Evolutionary conservation across 495 filamentous ascomycete genomes (phyloP).

Genomic region (Aeminium ludgeri): DNA sequence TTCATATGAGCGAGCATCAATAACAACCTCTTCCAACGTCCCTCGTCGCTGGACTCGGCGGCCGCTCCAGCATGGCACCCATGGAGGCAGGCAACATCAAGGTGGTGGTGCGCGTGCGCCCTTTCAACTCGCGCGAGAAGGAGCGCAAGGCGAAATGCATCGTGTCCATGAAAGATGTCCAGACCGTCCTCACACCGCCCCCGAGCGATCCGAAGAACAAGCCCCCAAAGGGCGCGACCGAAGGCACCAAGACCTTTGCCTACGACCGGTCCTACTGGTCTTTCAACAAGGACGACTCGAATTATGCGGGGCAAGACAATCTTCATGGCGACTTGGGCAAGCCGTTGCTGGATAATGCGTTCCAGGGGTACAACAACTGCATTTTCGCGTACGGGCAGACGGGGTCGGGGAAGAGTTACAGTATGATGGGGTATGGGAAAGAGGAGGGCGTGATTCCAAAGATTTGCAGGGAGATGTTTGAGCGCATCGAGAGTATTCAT

Average conservation of each 20-base stretch:
- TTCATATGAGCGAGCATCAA: conserved; percentile 4
- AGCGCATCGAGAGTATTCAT: conserved; percentile 60
- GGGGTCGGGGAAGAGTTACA: conserved; percentile 95
- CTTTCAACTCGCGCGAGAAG: conserved; percentile 73
- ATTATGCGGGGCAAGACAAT: conserved; percentile 82
- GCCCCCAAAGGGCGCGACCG: conserved; percentile 44
- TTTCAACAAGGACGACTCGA: conserved; percentile 62
- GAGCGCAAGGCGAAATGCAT: conserved; percentile 93
- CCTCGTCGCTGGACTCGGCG: no score
- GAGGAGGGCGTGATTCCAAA: conserved; percentile 94
- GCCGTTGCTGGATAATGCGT: conserved; percentile 93
- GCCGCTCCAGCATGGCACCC: conserved; percentile 44
- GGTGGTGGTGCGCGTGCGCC: conserved; percentile 91
- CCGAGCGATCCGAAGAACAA: conserved; percentile 36
- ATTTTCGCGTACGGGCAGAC: conserved; percentile 99
- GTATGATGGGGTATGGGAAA: conserved; percentile 99
- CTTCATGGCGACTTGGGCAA: conserved; percentile 75
- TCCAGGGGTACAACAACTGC: conserved; percentile 98
- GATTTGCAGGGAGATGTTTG: conserved; percentile 96
- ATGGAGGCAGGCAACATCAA: conserved; percentile 92
- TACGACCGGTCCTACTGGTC: conserved; percentile 98
- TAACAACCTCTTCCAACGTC: not conserved
- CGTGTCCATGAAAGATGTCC: conserved; percentile 83
- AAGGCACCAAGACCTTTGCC: conserved; percentile 76
- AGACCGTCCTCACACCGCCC: conserved; percentile 74